Conservation (phyloP, 768 basidiomycete genomes). For the Scleroderma bovista region DNA sequence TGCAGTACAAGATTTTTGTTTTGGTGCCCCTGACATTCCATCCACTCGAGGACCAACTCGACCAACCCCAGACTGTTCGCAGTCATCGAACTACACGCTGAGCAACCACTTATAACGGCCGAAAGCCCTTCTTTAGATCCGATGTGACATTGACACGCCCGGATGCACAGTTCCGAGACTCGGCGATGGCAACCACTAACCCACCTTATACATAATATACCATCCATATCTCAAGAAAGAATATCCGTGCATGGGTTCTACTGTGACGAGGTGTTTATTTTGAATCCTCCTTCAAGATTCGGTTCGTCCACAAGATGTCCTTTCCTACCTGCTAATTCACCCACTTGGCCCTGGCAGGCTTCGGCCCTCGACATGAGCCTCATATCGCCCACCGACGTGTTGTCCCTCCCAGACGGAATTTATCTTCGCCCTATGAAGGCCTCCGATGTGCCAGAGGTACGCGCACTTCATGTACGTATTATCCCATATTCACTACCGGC, state of each 20-base stretch:
- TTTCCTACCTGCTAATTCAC: not conserved
- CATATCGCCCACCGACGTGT: not conserved
- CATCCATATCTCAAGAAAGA: not conserved
- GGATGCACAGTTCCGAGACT: not conserved
- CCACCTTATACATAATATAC: no score
- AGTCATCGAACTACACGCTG: no score
- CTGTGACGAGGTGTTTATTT: not conserved
- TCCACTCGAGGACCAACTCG: no score
- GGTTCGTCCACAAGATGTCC: not conserved
- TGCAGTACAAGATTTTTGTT: no score
- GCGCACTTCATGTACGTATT: slow-evolving; percentile 20
- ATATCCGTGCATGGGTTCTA: not conserved
- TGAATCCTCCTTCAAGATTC: not conserved
- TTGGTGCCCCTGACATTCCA: no score
- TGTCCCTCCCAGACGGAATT: slow-evolving; percentile 5
- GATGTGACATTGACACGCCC: not conserved
- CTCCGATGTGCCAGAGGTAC: slow-evolving; percentile 23
- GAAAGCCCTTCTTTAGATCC: not conserved
- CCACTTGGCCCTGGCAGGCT: not conserved
- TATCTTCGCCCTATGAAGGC: slow-evolving; percentile 22
- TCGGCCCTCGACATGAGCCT: not conserved
- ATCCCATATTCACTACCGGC: not conserved
- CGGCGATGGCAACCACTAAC: not conserved
- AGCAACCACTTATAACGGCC: no score
- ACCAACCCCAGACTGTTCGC: no score